Evolutionary conservation across 2,329 filamentous ascomycete genomes (phyloP).

Genomic region (Diaporthe batatas): DNA sequence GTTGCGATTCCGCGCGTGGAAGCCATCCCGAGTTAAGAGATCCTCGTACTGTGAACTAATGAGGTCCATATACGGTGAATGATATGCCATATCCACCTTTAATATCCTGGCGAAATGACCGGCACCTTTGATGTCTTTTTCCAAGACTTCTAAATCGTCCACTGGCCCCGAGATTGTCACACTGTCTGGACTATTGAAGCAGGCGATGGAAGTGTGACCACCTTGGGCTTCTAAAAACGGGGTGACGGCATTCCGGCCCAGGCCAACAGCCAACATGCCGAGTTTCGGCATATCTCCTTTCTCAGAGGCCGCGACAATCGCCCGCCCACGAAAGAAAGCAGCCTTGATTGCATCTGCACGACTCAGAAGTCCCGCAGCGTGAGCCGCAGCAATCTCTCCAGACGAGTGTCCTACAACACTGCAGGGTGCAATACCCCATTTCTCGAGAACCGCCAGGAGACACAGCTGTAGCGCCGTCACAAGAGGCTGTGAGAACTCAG

Average conservation of each 20-base stretch:
- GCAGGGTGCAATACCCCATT: constrained; percentile 48
- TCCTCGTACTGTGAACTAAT: not conserved
- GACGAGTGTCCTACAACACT: constrained; percentile 55
- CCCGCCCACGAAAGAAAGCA: constrained; percentile 2
- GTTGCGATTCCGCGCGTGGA: too few species aligned
- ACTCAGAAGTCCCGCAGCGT: constrained; percentile 47
- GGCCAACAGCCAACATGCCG: not conserved
- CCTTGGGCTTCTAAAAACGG: not conserved
- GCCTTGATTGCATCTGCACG: not conserved
- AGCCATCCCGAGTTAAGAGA: too few species aligned
- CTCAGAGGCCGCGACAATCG: too few species aligned
- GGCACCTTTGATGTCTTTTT: constrained; percentile 34
- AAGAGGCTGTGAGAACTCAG: constrained; percentile 48
- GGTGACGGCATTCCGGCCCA: not conserved
- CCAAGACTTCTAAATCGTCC: too few species aligned
- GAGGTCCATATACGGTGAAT: not conserved
- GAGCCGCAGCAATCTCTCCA: constrained; percentile 58
- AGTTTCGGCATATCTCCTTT: too few species aligned
- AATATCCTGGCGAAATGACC: not conserved
- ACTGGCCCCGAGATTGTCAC: constrained; percentile 54
- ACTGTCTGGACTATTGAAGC: constrained; percentile 46
- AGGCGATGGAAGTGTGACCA: too few species aligned
- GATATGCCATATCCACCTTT: constrained; percentile 1
- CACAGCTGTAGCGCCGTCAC: constrained; percentile 63
- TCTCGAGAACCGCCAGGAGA: constrained; percentile 53